A percentile compares a stretch with the other conserved stretches of the same genome.
Conservation (phyloP, 495 filamentous ascomycete genomes). For the Lindgomyces ingoldianus region DNA sequence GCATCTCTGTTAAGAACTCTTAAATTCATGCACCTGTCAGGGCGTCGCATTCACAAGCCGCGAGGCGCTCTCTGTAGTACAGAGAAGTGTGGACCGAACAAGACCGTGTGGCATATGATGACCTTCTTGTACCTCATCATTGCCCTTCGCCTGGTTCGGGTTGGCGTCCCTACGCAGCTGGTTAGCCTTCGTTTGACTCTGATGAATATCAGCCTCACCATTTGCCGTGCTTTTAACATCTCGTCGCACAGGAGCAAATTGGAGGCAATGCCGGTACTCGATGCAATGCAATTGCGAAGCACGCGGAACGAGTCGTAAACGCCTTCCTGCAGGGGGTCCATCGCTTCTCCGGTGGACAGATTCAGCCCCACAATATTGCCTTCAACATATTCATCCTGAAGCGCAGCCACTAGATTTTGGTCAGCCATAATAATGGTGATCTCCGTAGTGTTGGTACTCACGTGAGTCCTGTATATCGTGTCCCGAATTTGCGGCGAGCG, state of each 20-base stretch:
- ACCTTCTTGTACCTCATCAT: conserved; percentile 1
- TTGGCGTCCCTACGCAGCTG: conserved; percentile 29
- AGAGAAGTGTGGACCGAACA: neutral
- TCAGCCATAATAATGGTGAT: neutral
- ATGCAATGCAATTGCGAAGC: conserved; percentile 87
- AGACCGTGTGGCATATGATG: neutral
- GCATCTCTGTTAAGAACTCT: neutral
- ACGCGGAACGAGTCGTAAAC: conserved; percentile 97
- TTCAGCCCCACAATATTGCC: conserved; percentile 87
- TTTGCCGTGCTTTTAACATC: conserved; percentile 94
- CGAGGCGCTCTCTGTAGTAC: neutral
- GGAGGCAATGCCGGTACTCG: conserved; percentile 89
- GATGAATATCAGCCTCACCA: conserved; percentile 56
- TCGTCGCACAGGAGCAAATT: conserved; percentile 97
- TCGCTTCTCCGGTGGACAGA: conserved; percentile 80
- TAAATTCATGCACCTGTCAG: neutral
- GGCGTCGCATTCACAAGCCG: neutral
- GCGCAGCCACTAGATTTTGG: conserved; percentile 61
- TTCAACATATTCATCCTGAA: conserved; percentile 82
- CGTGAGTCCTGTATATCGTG: conserved; percentile 93
- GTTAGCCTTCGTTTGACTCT: neutral
- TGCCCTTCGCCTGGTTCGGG: conserved; percentile 31
- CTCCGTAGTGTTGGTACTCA: conserved; percentile 50
- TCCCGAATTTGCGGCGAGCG: conserved; percentile 90
- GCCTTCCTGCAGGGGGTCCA: conserved; percentile 92